Conservation (phyloP, 768 basidiomycete genomes). For the Psilocybe cubensis region DNA sequence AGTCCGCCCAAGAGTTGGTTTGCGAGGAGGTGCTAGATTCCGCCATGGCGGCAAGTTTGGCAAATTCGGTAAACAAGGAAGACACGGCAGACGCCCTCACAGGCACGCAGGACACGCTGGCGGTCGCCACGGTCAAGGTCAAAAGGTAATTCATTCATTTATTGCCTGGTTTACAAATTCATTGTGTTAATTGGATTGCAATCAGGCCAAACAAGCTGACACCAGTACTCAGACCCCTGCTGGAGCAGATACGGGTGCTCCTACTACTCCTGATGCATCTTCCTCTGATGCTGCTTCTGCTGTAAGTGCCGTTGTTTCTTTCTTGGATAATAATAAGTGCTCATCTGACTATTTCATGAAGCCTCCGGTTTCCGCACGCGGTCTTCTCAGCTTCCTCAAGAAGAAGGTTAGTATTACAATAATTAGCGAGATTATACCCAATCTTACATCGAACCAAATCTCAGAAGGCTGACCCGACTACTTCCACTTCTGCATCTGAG, state of each 20-base stretch:
- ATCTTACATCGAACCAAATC: not conserved
- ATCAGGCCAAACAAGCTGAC: not conserved
- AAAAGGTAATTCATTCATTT: not conserved
- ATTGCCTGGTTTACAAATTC: not conserved
- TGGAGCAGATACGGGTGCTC: not conserved
- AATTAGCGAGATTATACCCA: no score
- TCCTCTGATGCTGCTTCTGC: not conserved
- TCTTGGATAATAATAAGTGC: not conserved
- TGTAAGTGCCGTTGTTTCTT: not conserved
- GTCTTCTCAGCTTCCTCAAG: not conserved
- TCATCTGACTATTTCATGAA: not conserved
- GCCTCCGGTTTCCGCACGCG: not conserved
- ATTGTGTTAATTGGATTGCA: not conserved
- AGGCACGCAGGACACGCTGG: constrained; percentile 2
- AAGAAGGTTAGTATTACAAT: not conserved
- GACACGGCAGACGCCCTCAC: constrained; percentile 2
- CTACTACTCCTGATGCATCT: constrained; percentile 4
- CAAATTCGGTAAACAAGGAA: not conserved
- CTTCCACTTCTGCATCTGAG: not conserved
- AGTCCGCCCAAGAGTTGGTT: not conserved
- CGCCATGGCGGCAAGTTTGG: not conserved
- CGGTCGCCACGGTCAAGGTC: not conserved
- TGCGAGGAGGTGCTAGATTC: not conserved
- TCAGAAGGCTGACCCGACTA: not conserved
- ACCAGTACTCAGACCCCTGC: constrained; percentile 2